Evolutionary conservation across 2,329 filamentous ascomycete species (phyloP).

Genomic region (Fusarium newnesense): DNA sequence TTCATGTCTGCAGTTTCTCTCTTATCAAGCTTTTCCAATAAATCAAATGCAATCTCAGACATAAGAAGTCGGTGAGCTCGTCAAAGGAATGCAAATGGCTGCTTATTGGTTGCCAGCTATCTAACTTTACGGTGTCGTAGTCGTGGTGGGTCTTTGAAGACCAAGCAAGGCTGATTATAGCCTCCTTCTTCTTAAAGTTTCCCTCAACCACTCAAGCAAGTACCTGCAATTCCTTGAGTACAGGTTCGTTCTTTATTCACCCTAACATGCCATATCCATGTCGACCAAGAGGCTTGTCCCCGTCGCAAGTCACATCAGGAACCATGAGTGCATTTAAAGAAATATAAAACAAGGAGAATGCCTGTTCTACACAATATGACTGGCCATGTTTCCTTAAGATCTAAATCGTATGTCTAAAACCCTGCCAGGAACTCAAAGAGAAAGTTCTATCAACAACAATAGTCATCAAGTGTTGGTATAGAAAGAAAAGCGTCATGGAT

Average conservation of each 20-base stretch:
- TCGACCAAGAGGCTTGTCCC: no score
- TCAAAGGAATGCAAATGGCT: neutral
- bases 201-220: no score
- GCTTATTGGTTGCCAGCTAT: neutral
- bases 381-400: no score
- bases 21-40: no score
- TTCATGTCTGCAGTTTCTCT: neutral
- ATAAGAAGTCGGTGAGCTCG: neutral
- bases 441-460: neutral
- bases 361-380: neutral
- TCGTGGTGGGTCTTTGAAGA: neutral
- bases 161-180: neutral
- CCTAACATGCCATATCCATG: accelerated
- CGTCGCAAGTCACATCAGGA: neutral
- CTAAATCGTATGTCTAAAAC: accelerated
- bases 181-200: neutral
- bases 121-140: neutral
- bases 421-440: no score
- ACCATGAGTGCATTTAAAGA: no score
- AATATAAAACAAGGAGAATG: neutral
- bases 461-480: neutral
- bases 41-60: no score
- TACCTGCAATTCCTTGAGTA: no score
- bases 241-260: neutral
- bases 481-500: neutral